These are phyloP conservation scores for Salix purpurea DNA, from an alignment of 345 rosid genomes.

Conservation along the genomic window DNA sequence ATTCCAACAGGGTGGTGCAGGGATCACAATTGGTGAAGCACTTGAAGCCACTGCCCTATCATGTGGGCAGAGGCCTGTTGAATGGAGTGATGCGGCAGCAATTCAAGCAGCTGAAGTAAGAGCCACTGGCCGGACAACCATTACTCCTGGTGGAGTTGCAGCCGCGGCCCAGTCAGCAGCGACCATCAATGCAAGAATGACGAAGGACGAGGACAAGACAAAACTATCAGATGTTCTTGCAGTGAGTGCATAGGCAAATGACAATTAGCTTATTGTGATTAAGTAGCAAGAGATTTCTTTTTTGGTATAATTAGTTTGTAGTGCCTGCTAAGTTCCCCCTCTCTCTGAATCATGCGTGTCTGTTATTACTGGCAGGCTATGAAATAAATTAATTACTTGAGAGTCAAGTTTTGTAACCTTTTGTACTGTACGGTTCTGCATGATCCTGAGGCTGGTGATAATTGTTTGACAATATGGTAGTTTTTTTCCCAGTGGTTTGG, in stretches of 20 bases:
- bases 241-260: too few species aligned
- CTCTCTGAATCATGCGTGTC: too few species aligned
- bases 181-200: constrained; percentile 47
- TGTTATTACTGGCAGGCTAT: too few species aligned
- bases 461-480: too few species aligned
- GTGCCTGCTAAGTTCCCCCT: too few species aligned
- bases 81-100: constrained; percentile 84
- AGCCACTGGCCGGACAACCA: constrained; percentile 65
- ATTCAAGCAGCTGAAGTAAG: constrained; percentile 87
- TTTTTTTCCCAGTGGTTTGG: too few species aligned
- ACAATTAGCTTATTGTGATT: too few species aligned
- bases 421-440: too few species aligned
- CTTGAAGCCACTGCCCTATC: constrained; percentile 66
- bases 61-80: constrained; percentile 72
- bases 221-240: constrained; percentile 32
- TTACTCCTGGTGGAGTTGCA: constrained; percentile 58
- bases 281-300: too few species aligned
- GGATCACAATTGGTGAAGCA: constrained; percentile 60
- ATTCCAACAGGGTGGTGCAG: constrained; percentile 12
- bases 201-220: constrained; percentile 49
- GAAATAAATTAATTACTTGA: too few species aligned
- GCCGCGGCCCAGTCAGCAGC: constrained; percentile 86
- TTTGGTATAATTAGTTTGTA: too few species aligned
- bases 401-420: too few species aligned
- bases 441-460: neutral